Evolutionary conservation across 441 rosid species (phyloP), one percentile per base, ranked within the genome.

Genomic region (Brassica hybrid): DNA sequence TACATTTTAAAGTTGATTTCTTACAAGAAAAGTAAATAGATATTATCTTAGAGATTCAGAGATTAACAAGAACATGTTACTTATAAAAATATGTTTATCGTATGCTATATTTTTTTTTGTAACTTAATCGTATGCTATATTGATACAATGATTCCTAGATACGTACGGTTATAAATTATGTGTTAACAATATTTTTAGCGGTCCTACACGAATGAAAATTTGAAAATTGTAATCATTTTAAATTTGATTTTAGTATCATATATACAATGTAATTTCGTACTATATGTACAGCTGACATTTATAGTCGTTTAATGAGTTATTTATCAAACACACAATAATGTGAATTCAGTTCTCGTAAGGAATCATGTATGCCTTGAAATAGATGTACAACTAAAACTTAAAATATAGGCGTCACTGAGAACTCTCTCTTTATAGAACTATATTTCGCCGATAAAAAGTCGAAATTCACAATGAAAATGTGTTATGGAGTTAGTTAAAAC

Each of bases 351-450:
- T 27, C 48, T 43, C 4, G 12, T 43, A 68, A 60, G 7, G 1
- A 48, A 45, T 9, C 52, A 67, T 14, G 27, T 17, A 48, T 60
- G 18, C 56, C 36, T 75, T 68, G 79, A 63, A 38, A 36, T 61
- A 69, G 18, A 63, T 30, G 1, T 38, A 63, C 11, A 63, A 23
- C 23, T 60, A 34, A 48, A 27, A 19, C 9, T 62, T 21, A 4
- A 62, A 14, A 17, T 18, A 67, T 27, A 23, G 52, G 16, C 2
- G 6, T 45, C 13, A 45, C 52, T 43, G 21, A 71, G 19, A 59
- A 63, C 23, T 21, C 30, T 56, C 50, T 43, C 50, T 62, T 36
- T 52, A 7, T 62, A 5, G 61, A 71, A 19, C 19, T n/a, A 62
- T 21, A 19, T 19, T 36, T 6, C 45, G 75, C 36, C 34, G 23